Conservation (phyloP, 78 protist species). For the Anaeramoeba flamelloides region DNA sequence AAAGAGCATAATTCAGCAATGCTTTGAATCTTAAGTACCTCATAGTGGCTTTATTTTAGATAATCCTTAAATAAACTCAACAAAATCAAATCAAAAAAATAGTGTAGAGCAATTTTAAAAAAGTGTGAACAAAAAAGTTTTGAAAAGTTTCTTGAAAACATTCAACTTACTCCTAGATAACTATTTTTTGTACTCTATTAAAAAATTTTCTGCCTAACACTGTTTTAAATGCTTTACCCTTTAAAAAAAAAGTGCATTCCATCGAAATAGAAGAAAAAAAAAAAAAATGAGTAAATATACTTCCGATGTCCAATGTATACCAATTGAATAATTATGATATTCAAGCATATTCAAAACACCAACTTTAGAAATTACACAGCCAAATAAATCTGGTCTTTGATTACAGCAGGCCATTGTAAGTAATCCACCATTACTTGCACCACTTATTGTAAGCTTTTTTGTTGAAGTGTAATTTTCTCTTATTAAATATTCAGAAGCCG, state of each 20-base stretch:
- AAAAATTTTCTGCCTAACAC: not conserved
- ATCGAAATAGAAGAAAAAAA: not conserved
- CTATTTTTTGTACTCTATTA: not conserved
- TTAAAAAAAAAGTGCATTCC: not conserved
- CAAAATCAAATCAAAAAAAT: too few species aligned
- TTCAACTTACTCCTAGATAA: not conserved
- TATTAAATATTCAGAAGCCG: slow-evolving; percentile 47
- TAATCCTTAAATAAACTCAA: too few species aligned
- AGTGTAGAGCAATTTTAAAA: too few species aligned
- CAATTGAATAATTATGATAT: slow-evolving; percentile 77
- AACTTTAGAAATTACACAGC: slow-evolving; percentile 30
- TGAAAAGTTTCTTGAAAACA: not conserved
- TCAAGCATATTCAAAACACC: slow-evolving; percentile 72
- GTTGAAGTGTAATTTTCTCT: not conserved
- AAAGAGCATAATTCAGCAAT: too few species aligned
- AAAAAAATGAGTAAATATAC: slow-evolving; percentile 25
- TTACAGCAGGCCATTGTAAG: slow-evolving; percentile 58
- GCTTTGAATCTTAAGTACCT: too few species aligned
- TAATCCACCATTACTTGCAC: slow-evolving; percentile 84
- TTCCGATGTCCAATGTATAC: slow-evolving; percentile 63
- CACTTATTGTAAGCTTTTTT: slow-evolving; percentile 32
- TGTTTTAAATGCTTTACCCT: too few species aligned
- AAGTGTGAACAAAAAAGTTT: not conserved
- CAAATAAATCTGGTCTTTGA: slow-evolving; percentile 65
- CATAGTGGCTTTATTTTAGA: too few species aligned